phyloP scores from a whole-genome alignment of 805 yeast species.

The Candida peoriensis region DNA sequence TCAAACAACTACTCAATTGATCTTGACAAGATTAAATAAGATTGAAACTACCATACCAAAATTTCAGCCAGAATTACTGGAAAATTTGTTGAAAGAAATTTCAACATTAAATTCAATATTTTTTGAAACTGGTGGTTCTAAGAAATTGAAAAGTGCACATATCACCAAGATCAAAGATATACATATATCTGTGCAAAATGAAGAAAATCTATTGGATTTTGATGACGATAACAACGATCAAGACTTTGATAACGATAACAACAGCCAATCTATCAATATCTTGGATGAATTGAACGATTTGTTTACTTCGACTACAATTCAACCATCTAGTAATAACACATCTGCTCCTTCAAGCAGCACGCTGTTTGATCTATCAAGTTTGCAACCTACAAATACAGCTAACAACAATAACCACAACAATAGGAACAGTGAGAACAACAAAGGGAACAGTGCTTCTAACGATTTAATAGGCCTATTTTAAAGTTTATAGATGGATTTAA shows the following conservation, averaged over 20 bases:
- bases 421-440: too few relatives aligned
- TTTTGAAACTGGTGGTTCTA: slow-evolving; percentile 65
- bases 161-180: slow-evolving; percentile 70
- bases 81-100: slow-evolving; percentile 66
- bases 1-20: slow-evolving; percentile 38
- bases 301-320: slow-evolving; percentile 40
- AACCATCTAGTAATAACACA: slow-evolving; percentile 13
- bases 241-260: slow-evolving; percentile 13
- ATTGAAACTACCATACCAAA: slow-evolving; percentile 67
- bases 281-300: slow-evolving; percentile 75
- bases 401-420: too few relatives aligned
- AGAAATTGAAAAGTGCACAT: slow-evolving; percentile 30
- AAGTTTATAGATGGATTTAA: too few relatives aligned
- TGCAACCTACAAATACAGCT: too few relatives aligned
- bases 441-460: too few relatives aligned
- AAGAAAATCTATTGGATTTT: slow-evolving; percentile 82
- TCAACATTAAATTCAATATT: slow-evolving; percentile 86
- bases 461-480: too few relatives aligned
- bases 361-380: slow-evolving; percentile 4
- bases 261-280: slow-evolving; percentile 33
- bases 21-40: slow-evolving; percentile 61
- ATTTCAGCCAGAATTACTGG: slow-evolving; percentile 64
- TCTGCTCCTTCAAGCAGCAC: slow-evolving; percentile 12
- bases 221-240: slow-evolving; percentile 47
- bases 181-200: slow-evolving; percentile 70